These are phyloP conservation scores for Rhizoctonia solani DNA, from an alignment of 1,284 basidiomycete genomes.

Conservation along the genomic window DNA sequence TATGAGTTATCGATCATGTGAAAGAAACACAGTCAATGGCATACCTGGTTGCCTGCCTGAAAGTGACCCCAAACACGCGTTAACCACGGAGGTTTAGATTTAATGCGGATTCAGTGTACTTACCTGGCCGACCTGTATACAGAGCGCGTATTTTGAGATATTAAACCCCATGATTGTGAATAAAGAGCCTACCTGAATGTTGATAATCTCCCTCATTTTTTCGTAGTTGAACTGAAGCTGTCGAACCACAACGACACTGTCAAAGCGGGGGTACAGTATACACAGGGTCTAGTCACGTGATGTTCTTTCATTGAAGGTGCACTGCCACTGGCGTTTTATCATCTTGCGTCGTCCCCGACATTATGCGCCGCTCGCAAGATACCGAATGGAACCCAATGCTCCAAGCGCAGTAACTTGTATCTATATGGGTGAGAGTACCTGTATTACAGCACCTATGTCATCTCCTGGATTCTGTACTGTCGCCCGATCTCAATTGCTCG, in stretches of 20 bases:
- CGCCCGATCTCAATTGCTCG: too few relatives aligned
- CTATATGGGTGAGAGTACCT: too few relatives aligned
- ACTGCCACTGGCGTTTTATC: background rate
- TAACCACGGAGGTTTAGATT: constrained; percentile 6
- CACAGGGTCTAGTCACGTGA: constrained; percentile 9
- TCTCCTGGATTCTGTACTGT: too few relatives aligned
- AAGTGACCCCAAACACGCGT: constrained; percentile 41
- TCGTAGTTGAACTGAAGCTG: constrained; percentile 3
- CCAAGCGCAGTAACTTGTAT: too few relatives aligned
- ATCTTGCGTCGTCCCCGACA: background rate
- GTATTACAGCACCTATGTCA: too few relatives aligned
- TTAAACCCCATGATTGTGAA: background rate
- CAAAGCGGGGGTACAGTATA: background rate
- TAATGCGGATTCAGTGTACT: constrained; percentile 4
- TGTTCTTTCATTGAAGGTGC: background rate
- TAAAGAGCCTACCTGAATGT: constrained; percentile 41
- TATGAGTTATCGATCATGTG: constrained; percentile 1
- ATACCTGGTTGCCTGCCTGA: constrained; percentile 68
- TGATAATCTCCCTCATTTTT: constrained; percentile 43
- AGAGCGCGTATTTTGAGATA: background rate
- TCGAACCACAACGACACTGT: background rate
- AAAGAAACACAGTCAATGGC: constrained; percentile 14
- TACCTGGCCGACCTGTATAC: constrained; percentile 43
- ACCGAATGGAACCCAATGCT: too few relatives aligned
- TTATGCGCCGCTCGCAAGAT: too few relatives aligned